Conservation (phyloP, 192 early-diverging fungal genomes). For the Piromyces finnis region DNA sequence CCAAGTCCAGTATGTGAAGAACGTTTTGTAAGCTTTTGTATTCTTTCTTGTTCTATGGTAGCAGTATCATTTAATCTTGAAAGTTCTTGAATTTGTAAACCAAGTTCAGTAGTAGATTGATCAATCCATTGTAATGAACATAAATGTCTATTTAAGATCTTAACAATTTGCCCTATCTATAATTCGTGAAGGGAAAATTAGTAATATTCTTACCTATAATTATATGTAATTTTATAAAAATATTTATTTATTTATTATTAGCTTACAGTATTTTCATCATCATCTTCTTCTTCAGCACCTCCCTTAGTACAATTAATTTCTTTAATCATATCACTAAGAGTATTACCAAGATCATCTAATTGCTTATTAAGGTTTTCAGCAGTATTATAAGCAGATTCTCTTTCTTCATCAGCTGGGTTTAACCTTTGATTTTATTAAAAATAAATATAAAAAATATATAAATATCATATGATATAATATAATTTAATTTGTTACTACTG, state of each 20-base stretch:
- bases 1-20: background rate
- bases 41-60: background rate
- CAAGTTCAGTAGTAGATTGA: conserved; percentile 26
- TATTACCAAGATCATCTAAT: conserved; percentile 67
- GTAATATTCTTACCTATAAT: too few relatives aligned
- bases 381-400: conserved; percentile 65
- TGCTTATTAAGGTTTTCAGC: conserved; percentile 75
- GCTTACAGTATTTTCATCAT: conserved; percentile 16
- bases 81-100: background rate
- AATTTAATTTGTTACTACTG: too few relatives aligned
- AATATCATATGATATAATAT: conserved; percentile 1
- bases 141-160: conserved; percentile 82
- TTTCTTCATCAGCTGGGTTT: conserved; percentile 54
- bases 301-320: conserved; percentile 60
- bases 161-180: conserved; percentile 51
- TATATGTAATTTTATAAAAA: too few relatives aligned
- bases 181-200: too few relatives aligned
- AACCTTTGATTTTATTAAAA: background rate
- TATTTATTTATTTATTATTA: conserved; percentile 2
- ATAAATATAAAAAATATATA: background rate
- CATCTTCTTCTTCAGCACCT: conserved; percentile 6
- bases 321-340: conserved; percentile 60
- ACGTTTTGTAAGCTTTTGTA: background rate
- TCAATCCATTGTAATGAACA: conserved; percentile 90
- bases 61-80: background rate